Evolutionary conservation across 2,329 filamentous ascomycete species (phyloP), one percentile per base, ranked within the genome.

Genomic region (Stachybotrys elegans): DNA sequence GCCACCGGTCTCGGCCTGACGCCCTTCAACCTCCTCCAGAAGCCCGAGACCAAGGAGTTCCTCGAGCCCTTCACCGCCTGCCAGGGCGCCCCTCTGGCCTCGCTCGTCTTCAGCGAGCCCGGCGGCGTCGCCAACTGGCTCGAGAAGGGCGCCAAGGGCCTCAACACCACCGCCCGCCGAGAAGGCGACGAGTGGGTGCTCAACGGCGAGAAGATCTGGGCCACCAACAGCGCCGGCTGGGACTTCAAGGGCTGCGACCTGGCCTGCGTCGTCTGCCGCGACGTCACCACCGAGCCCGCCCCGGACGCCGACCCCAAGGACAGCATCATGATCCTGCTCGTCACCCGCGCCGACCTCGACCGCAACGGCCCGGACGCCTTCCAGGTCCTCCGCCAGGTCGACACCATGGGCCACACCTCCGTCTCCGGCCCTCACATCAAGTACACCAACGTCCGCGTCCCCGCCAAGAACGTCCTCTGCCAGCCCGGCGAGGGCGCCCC

Each of bases 151-250:
- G 71, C 63, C 0, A 58, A 58, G 4, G 75, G 76, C 0, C 56
- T 79, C 29, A 58, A 67, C 37, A 78, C 74, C 4, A 74, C 70
- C 2, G 75, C 75, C 1, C 58, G 58, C 17, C 54, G 55, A 9
- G 70, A 76, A n/a, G 73, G 70, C 0, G 66, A 75, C 27, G 64
- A 71, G 35, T 79, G 71, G 69, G 53, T 78, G 3, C 51, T 79
- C 21, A 71, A 70, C 51, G 76, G 76, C 4, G 75, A 79, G 50
- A 78, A 79, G 68, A 60, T 76, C 31, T 79, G 76, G 75, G 71
- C 75, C 11, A 76, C 74, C 2, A 79, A 78, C 52, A 67, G 63
- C 42, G 69, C 65, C 1, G 75, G 76, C 13, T 79, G 73, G 75
- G 75, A 79, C 46, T 65, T 66, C 32, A 60, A 62, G 42, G 75